Evolutionary conservation across 2,329 filamentous ascomycete species (phyloP), one percentile per base, ranked within the genome.

Genomic region (Huntiella savannae): DNA sequence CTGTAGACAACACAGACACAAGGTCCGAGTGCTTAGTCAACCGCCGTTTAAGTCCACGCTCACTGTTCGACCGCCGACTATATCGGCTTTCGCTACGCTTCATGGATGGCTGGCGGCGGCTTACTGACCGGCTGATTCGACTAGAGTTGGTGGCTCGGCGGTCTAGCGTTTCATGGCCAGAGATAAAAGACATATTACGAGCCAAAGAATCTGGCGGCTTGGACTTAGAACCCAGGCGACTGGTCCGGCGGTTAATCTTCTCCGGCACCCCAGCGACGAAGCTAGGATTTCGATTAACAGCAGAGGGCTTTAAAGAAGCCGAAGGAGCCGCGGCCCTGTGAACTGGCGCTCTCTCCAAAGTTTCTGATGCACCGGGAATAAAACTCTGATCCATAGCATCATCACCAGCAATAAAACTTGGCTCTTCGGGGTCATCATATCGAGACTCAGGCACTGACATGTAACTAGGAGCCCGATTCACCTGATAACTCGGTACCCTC

Each of bases 1-100:
- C 77, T 49, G 84, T 63, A 0, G 87, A 96, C 6, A 98, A 67
- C 2, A 94, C 85, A 0, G 91, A 96, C 35, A 98, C 84, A 17
- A 98, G 69, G 60, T 98, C 91, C 12, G 86, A 86, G 61, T 96
- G 87, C 49, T 83, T 93, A 3, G 87, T 94, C 35, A 94, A 70
- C 50, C 82, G 76, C 52, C 84, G 74, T 59, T 81, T 84, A 33
- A 84, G 64, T 38, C 67, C 69, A 37, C 28, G 40, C 13, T 44
- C 35, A 22, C 40, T 40, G 16, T 47, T 46, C 32, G 48, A 44
- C 35, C 41, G 40, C 13, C 42, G 44, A 17, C 48, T 49, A 22
- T 47, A 47, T 17, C 37, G 44, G 19, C 48, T 49, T 13, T 41
- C 36, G 13, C 42, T 16, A 13, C 37, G 44, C 19, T 40, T 40